phyloP scores from a whole-genome alignment of 2,329 filamentous ascomycete species.

The Fusarium zealandicum region DNA sequence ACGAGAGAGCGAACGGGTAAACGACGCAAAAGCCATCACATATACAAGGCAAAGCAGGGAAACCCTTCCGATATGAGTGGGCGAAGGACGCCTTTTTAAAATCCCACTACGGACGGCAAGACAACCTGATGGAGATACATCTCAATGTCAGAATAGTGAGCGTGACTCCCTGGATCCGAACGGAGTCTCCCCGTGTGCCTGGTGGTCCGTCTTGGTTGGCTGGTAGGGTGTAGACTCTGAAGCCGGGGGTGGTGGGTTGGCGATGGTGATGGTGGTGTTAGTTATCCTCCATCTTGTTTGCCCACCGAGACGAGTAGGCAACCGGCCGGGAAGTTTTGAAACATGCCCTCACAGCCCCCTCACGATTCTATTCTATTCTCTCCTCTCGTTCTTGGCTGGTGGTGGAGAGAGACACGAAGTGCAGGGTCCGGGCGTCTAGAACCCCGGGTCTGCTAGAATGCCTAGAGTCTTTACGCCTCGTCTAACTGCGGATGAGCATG shows the following conservation, averaged over 20 bases:
- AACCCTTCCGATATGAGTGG: constrained; percentile 5
- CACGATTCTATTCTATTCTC: neutral
- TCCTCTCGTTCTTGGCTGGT: neutral
- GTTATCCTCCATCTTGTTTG: constrained; percentile 9
- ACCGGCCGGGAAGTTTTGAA: constrained; percentile 16
- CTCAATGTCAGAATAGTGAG: constrained; percentile 17
- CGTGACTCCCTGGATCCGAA: constrained; percentile 26
- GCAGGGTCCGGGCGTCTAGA: constrained; percentile 12
- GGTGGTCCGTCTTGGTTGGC: constrained; percentile 30
- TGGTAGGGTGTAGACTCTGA: constrained; percentile 14
- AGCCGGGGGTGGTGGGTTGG: constrained; percentile 32
- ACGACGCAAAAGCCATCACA: constrained; percentile 22
- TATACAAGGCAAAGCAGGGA: constrained; percentile 9
- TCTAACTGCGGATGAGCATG: neutral
- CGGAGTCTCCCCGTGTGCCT: constrained; percentile 26
- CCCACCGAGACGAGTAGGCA: constrained; percentile 3
- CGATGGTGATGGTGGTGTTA: constrained; percentile 26
- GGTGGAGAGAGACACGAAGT: constrained; percentile 27
- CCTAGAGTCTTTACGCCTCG: constrained; percentile 2
- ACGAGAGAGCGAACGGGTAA: constrained; percentile 11
- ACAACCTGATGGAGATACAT: constrained; percentile 10
- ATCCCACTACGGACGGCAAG: constrained; percentile 8
- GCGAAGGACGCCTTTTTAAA: constrained; percentile 20
- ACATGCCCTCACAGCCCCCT: constrained; percentile 16
- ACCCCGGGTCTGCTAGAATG: constrained; percentile 2